Conservation (phyloP, 2,329 filamentous ascomycete species). For the Diaporthe sp. region DNA sequence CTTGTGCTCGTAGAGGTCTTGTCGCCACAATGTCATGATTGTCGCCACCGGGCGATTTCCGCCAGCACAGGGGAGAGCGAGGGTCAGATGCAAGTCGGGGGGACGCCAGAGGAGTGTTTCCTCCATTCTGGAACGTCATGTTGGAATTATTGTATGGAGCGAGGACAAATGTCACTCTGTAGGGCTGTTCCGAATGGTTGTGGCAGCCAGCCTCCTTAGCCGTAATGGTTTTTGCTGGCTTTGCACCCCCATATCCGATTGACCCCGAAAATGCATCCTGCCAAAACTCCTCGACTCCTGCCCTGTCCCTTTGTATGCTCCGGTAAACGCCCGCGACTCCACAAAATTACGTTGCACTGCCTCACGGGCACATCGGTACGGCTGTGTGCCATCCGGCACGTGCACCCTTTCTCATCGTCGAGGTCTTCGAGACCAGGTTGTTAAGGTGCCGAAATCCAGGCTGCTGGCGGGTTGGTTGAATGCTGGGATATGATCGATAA, state of each 20-base stretch:
- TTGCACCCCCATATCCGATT: background rate
- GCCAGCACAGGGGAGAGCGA: background rate
- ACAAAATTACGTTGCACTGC: conserved; percentile 24
- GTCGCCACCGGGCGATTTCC: background rate
- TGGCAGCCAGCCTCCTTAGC: background rate
- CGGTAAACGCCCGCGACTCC: conserved; percentile 24
- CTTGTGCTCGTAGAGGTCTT: background rate
- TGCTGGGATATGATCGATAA: background rate
- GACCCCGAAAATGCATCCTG: conserved; percentile 13
- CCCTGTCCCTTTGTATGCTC: conserved; percentile 12
- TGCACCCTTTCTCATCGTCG: background rate
- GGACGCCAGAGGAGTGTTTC: conserved; percentile 29
- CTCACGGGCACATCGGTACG: background rate
- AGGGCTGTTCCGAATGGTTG: background rate
- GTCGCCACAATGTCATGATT: background rate
- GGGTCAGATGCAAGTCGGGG: background rate
- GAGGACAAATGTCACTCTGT: background rate
- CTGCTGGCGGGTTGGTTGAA: background rate
- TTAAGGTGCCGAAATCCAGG: background rate
- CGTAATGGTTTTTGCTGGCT: background rate
- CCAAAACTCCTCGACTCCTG: conserved; percentile 20
- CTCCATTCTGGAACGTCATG: conserved; percentile 19
- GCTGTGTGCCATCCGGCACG: conserved; percentile 20
- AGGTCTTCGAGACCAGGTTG: background rate
- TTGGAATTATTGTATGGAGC: conserved; percentile 19